These are phyloP conservation scores for Coccomyxa sp. DNA, from an alignment of 139 green algal genomes.

Conservation along the genomic window DNA sequence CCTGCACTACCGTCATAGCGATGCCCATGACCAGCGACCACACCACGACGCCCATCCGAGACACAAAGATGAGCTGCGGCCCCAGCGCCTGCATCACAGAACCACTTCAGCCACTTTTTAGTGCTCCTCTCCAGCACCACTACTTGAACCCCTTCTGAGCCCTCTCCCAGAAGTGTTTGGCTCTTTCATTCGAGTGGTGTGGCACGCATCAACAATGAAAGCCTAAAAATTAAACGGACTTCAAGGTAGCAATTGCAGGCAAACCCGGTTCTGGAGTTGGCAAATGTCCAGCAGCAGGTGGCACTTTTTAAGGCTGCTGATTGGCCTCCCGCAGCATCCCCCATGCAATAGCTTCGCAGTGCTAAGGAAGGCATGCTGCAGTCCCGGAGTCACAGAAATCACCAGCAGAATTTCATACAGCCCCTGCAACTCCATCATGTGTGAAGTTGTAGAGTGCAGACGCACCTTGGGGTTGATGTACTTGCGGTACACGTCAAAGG, in stretches of 20 bases:
- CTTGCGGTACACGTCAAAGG: conserved; percentile 14
- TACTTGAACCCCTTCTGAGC: not conserved
- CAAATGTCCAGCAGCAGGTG: no score
- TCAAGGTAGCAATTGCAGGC: not conserved
- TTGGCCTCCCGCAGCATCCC: not conserved
- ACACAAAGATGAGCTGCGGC: conserved; percentile 41
- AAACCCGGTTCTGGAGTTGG: no score
- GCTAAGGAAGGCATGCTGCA: not conserved
- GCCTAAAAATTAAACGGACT: not conserved
- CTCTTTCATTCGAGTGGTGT: no score
- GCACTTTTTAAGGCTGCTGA: no score
- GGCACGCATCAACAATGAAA: not conserved
- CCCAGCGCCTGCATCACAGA: conserved; percentile 1
- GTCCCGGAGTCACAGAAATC: not conserved
- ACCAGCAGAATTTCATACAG: no score
- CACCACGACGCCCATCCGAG: conserved; percentile 41
- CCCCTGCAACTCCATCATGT: no score
- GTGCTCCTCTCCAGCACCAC: not conserved
- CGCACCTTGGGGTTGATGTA: conserved; percentile 16
- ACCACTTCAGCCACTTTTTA: not conserved
- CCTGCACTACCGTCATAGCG: conserved; percentile 63
- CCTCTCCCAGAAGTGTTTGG: not conserved
- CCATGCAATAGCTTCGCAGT: not conserved
- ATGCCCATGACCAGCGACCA: conserved; percentile 57
- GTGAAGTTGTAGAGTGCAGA: not conserved